These are phyloP conservation scores for Fusarium sp. DNA, from an alignment of 2,329 filamentous ascomycete genomes.

Conservation along the genomic window DNA sequence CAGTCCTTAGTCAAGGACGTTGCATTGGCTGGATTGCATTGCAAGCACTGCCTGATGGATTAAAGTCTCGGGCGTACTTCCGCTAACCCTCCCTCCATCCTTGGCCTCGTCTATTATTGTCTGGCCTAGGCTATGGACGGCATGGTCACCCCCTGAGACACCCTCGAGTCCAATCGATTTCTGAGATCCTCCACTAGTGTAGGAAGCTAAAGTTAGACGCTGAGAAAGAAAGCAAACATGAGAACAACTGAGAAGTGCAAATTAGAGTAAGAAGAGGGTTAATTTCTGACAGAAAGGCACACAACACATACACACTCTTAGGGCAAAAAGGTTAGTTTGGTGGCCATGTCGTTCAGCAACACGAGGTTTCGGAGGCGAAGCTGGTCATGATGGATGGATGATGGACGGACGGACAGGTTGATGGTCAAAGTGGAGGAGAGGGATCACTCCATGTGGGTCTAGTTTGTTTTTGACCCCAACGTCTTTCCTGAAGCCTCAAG, in stretches of 20 bases:
- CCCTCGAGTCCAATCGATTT: constrained; percentile 37
- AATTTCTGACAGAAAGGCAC: background rate
- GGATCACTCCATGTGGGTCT: constrained; percentile 26
- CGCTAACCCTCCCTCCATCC: constrained; percentile 13
- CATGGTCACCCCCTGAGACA: constrained; percentile 45
- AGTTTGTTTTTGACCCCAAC: constrained; percentile 21
- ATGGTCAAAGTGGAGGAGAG: constrained; percentile 28
- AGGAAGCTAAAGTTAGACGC: constrained; percentile 30
- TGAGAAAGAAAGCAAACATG: constrained; percentile 18
- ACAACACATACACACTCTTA: background rate
- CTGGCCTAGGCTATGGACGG: constrained; percentile 17
- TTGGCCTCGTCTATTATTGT: constrained; percentile 37
- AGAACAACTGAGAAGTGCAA: background rate
- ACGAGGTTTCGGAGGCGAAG: constrained; percentile 43
- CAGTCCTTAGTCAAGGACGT: background rate
- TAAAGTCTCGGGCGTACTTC: constrained; percentile 38
- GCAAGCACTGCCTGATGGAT: constrained; percentile 17
- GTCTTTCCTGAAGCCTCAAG: constrained; percentile 4
- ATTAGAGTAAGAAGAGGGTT: constrained; percentile 5
- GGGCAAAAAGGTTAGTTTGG: constrained; percentile 4
- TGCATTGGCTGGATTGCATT: constrained; percentile 22
- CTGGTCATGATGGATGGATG: constrained; percentile 30
- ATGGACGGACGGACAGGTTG: constrained; percentile 22
- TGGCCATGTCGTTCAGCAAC: constrained; percentile 33
- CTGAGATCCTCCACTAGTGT: constrained; percentile 37